Evolutionary conservation across 306 rosid genomes (phyloP), one percentile per base, ranked within the genome.

Genomic region (Cicer cuneatum): DNA sequence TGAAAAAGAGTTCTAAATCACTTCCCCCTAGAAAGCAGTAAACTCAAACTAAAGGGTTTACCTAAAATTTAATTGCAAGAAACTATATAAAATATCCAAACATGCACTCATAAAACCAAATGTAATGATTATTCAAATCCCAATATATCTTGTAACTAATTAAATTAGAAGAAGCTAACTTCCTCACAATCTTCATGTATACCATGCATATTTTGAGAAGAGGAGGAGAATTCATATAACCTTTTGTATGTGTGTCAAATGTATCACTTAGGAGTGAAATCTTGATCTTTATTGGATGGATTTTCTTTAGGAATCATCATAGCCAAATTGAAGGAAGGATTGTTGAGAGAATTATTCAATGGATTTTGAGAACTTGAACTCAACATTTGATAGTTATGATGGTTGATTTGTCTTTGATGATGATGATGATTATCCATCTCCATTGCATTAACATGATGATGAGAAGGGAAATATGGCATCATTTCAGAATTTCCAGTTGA

Each of bases 401-500:
- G 57, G 82, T 74, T 80, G 40, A 85, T 84, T 77, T 84, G 87
- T 67, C 89, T 84, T 35, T 91, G 96, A 70, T 85, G 61, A 11
- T 89, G 66, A 10, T 87, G 89, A 16, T 53, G 60, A 8, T 58
- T 83, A 60, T 85, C 89, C 71, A 84, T 78, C 54, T 85, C 91
- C 80, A 73, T 85, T 15, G 77, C 67, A 41, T 86, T 70, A 10
- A 80, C 57, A 14, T 75, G 33, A 24, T 24, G 33, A 24, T 24
- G 72, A 49, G 92, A 84, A 72, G 75, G 69, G 46, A 72, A 59
- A 51, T 72, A 84, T 11, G 87, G 82, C 46, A 86, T 14, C 53
- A 79, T 79, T 43, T 87, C 90, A 74, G 90, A 82, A 76, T 60
- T 70, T 60, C 89, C 88, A 42, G 90, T 84, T 60, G 93, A 85